Evolutionary conservation across 2,329 filamentous ascomycete species (phyloP), one percentile per base, ranked within the genome.

Genomic region (Falciphora oryzae): DNA sequence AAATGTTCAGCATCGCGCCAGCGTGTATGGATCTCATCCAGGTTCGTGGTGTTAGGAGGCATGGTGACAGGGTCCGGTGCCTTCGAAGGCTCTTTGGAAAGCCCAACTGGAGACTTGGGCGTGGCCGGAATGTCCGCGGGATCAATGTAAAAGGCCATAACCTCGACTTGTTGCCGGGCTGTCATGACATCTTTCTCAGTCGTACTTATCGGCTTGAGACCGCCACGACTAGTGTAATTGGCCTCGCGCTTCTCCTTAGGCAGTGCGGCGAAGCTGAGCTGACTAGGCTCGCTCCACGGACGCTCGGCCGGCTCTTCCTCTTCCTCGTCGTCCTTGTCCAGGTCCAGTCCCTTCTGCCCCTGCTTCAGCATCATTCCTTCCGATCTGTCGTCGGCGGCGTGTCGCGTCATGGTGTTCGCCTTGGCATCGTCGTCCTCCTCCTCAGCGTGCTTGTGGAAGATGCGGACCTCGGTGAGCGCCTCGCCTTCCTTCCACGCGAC

Each of bases 371-470:
- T 86, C 79, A 89, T 87, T 61, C 90, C 89, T 71, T 91, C 91
- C 6, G 86, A 87, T 62, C 87, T 86, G 70, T 91, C 88, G 72
- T 93, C 90, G 35, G 84, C 84, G 4, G 89, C 89, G 73, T 93
- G 89, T 61, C 86, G 85, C 57, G 89, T 83, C 81, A 91, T 87
- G 70, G 86, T 89, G 64, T 83, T 80, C 64, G 85, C 84, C 64
- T 89, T 83, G 63, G 87, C 88, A 65, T 87, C 81, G 69, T 92
- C 89, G 72, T 93, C 90, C 4, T 91, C 89, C 71, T 92, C 90
- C 1, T 84, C 83, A 1, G 85, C 86, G 67, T 92, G 88, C 70
- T 91, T 90, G 64, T 87, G 85, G 76, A 93, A 93, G 62, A 88
- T 78, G 67, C 85, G 84, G 64, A 92, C 79, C 69, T 90, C 80